phyloP scores from a whole-genome alignment of 2,329 filamentous ascomycete species.

The Paecilomyces dactylethromorphus region DNA sequence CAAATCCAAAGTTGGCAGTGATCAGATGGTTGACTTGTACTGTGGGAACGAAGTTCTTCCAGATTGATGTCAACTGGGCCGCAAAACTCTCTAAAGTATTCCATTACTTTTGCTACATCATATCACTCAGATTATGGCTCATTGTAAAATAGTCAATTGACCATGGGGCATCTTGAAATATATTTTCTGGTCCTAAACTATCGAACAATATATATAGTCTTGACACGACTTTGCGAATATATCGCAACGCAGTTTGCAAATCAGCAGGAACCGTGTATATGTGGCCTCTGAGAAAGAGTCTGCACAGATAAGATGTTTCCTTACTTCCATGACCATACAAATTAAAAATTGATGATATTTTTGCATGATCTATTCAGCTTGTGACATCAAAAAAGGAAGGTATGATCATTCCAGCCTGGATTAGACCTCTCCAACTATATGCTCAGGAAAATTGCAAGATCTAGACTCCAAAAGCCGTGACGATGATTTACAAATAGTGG shows the following conservation, averaged over 20 bases:
- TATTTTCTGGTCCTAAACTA: not conserved
- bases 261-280: not conserved
- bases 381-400: not conserved
- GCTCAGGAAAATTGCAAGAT: no score
- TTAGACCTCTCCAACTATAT: no score
- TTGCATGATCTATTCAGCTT: not conserved
- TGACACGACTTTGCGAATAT: not conserved
- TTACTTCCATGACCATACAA: not conserved
- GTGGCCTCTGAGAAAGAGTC: not conserved
- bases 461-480: no score
- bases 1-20: not conserved
- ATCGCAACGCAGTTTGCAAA: not conserved
- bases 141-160: not conserved
- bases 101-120: not conserved
- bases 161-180: not conserved
- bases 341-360: no score
- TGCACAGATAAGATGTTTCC: not conserved
- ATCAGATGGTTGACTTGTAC: not conserved
- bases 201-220: not conserved
- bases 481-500: no score
- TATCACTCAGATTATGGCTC: not conserved
- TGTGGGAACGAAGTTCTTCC: not conserved
- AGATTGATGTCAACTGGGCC: not conserved
- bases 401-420: no score
- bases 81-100: not conserved